Base-by-base conservation (phyloP, 139 green algal genomes). In the Chlorella sp. region DNA sequence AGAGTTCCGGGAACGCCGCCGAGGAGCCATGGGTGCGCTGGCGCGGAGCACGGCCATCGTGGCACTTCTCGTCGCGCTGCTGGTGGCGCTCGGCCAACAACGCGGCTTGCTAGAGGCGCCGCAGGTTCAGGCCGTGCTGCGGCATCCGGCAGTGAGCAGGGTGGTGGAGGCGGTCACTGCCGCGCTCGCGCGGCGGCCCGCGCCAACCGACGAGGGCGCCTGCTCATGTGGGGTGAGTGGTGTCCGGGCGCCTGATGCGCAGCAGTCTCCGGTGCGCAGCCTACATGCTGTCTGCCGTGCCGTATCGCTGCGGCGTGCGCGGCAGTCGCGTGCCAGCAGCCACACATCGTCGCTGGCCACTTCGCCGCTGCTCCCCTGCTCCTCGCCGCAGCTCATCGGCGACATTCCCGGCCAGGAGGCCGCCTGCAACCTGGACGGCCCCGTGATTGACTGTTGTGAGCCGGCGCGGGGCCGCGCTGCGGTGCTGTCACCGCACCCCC, bases 401-500 rank as follows among this genome's bases (percentile, higher is more conserved):
- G 40, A 61, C 5, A 61, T 61, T 5, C 36, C 31, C 35, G 46
- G 36, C 14, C 60, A 78, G 46, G 35, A 68, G 25, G 72, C 72
- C 4, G 72, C 73, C 5, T 79, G 73, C 62, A 67, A 79, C 8
- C 50, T 79, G 38, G 50, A 41, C 15, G 73, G 73, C 17, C 67
- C 69, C 25, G 63, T 79, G 27, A 70, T 40, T 33, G 56, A 81
- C 75, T 77, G 75, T 42, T 82, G 79, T 82, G 65, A 84, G 79
- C 23, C 0, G 23, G 65, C 17, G 7, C 12, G 8, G 12, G 38
- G 33, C 33, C 43, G 12, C 11, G 6, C 45, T 45, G 31, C 35
- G 21, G 58, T 9, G 25, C 8, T 45, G 50, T 36, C 35, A 62
- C 35, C 9, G 27, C 1, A 8, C 45, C 8, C 21, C 31, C 31